These are phyloP conservation scores for Plasmodium sp. DNA, from an alignment of 169 alveolate species.

Conservation along the genomic window DNA sequence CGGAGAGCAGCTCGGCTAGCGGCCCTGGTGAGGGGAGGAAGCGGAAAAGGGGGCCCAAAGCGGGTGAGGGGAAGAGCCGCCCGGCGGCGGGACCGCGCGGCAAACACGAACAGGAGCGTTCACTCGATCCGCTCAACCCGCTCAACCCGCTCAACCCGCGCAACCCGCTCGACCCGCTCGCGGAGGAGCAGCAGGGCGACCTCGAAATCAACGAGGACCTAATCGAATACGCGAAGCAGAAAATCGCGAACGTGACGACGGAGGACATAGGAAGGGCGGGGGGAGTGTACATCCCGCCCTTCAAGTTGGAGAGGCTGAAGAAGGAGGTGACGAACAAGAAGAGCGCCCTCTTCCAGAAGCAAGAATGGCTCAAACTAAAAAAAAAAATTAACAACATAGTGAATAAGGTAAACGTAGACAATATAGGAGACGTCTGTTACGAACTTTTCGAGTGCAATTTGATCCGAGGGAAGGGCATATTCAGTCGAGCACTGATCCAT, in stretches of 20 bases:
- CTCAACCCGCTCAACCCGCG: background rate
- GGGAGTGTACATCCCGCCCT: constrained; percentile 98
- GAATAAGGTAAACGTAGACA: constrained; percentile 95
- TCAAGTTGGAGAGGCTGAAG: constrained; percentile 94
- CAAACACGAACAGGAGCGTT: too few species aligned
- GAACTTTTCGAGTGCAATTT: constrained; percentile 98
- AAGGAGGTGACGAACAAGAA: constrained; percentile 91
- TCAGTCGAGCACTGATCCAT: constrained; percentile 95
- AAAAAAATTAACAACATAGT: constrained; percentile 96
- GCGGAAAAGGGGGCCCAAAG: background rate
- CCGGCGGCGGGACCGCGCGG: background rate
- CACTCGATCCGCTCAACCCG: background rate
- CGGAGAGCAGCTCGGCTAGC: background rate
- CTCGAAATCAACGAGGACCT: constrained; percentile 75
- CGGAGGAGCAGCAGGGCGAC: constrained; percentile 39
- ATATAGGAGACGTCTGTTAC: constrained; percentile 85
- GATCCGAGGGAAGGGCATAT: constrained; percentile 98
- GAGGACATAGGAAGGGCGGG: constrained; percentile 89
- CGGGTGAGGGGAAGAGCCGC: background rate
- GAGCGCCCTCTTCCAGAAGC: constrained; percentile 94
- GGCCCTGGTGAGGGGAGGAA: background rate
- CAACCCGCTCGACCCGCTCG: background rate
- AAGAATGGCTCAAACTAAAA: constrained; percentile 97
- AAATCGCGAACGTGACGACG: constrained; percentile 73
- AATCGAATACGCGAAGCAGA: constrained; percentile 77